phyloP scores from a whole-genome alignment of 129 eudicot species.

The carrot (Daucus carota) region DNA sequence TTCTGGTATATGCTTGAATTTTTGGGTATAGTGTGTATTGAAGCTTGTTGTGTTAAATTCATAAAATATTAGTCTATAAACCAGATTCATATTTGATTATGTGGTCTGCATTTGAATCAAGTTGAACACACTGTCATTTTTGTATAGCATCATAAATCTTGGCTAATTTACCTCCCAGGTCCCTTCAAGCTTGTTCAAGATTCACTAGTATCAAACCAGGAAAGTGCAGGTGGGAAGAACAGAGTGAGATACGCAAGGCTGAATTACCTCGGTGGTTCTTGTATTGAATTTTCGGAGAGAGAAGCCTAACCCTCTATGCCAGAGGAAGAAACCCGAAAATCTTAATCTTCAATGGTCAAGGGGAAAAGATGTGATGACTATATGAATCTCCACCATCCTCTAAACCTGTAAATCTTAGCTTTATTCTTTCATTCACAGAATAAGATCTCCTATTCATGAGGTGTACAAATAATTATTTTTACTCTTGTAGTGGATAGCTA shows the following conservation, averaged over 20 bases:
- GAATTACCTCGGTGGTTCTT: background rate
- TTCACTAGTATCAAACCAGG: slow-evolving; percentile 15
- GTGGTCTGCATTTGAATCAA: background rate
- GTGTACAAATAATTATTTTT: background rate
- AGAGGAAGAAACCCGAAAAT: background rate
- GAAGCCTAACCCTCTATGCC: background rate
- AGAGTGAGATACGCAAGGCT: slow-evolving; percentile 2
- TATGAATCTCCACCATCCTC: background rate
- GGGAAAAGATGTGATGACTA: background rate
- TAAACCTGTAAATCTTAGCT: background rate
- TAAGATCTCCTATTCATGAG: background rate
- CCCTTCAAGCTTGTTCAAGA: slow-evolving; percentile 45
- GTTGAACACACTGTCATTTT: background rate
- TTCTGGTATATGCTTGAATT: background rate
- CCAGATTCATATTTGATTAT: background rate
- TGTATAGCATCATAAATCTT: background rate
- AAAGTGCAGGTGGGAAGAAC: background rate
- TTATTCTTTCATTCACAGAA: background rate
- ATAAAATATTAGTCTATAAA: background rate
- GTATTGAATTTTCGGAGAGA: background rate
- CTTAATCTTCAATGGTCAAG: background rate
- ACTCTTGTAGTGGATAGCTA: background rate
- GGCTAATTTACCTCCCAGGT: slow-evolving; percentile 21
- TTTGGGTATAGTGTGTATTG: background rate
- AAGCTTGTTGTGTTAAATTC: background rate